Conservation (phyloP, 2,329 filamentous ascomycete genomes). For the Fusarium camptoceras region DNA sequence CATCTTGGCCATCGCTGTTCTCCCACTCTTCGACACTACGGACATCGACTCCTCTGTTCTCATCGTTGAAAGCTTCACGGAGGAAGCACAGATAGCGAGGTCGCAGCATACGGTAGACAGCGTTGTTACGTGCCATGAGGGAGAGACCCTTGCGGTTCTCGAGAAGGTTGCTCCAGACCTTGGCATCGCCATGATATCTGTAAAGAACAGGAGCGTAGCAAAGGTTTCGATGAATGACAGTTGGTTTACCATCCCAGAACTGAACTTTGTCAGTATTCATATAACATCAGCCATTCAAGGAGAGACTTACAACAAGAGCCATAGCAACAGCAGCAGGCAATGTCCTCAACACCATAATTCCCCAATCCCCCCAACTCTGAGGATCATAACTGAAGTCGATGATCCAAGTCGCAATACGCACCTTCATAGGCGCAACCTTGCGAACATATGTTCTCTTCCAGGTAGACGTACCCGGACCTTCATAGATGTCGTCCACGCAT, state of each 20-base stretch:
- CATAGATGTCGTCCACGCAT: slow-evolving; percentile 43
- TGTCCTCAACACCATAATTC: slow-evolving; percentile 42
- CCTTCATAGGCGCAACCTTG: slow-evolving; percentile 43
- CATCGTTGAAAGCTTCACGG: slow-evolving; percentile 38
- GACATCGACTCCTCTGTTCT: slow-evolving; percentile 42
- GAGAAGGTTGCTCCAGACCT: slow-evolving; percentile 46
- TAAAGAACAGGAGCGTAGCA: slow-evolving; percentile 44
- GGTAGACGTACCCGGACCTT: slow-evolving; percentile 43
- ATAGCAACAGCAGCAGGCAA: slow-evolving; percentile 44
- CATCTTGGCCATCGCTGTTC: slow-evolving; percentile 35
- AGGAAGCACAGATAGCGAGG: slow-evolving; percentile 46
- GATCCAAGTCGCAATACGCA: slow-evolving; percentile 46
- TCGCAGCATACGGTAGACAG: slow-evolving; percentile 39
- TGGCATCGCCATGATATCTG: slow-evolving; percentile 40
- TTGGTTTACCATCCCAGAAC: slow-evolving; percentile 44
- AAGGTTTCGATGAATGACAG: slow-evolving; percentile 23
- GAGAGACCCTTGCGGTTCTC: slow-evolving; percentile 43
- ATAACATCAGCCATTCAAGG: rapidly evolving
- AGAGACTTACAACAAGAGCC: slow-evolving; percentile 38
- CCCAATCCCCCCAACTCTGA: slow-evolving; percentile 44
- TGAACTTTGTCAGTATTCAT: background rate
- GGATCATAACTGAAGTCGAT: slow-evolving; percentile 46
- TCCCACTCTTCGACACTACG: slow-evolving; percentile 42
- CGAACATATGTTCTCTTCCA: slow-evolving; percentile 46
- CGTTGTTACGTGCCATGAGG: slow-evolving; percentile 39